These are phyloP conservation scores for Xerocomus cyaneibrunnescens DNA, from an alignment of 1,284 basidiomycete species.

Conservation along the genomic window DNA sequence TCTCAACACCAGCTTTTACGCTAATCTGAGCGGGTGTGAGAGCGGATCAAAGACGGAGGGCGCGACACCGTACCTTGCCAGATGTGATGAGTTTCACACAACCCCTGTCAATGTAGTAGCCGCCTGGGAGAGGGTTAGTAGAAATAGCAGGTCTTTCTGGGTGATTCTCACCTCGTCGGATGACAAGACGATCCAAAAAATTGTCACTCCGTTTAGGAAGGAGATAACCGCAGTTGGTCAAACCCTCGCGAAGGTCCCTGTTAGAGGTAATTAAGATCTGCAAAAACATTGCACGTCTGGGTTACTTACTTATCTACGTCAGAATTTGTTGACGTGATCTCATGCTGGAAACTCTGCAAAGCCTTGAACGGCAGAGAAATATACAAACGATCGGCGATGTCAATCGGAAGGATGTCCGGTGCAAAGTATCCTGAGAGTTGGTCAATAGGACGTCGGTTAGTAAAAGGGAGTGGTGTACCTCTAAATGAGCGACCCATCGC, in stretches of 20 bases:
- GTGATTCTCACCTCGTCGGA: conserved; percentile 9
- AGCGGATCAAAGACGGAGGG: neutral
- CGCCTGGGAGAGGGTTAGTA: neutral
- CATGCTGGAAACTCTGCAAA: conserved; percentile 5
- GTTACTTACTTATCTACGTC: conserved; percentile 13
- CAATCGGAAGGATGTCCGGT: conserved; percentile 15
- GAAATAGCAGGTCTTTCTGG: neutral
- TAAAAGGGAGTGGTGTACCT: conserved; percentile 3
- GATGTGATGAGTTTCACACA: neutral
- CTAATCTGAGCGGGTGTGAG: conserved; percentile 3
- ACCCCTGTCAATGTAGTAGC: neutral
- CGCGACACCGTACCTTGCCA: neutral
- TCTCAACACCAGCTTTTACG: conserved; percentile 15
- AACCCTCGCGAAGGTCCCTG: conserved; percentile 10
- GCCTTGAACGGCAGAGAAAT: conserved; percentile 16
- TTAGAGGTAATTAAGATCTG: neutral
- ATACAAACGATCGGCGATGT: conserved; percentile 17
- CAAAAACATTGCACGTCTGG: neutral
- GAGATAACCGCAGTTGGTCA: conserved; percentile 11
- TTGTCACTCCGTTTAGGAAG: conserved; percentile 9
- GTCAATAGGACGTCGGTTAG: neutral
- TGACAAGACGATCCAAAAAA: conserved; percentile 14
- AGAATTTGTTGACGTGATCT: conserved; percentile 3
- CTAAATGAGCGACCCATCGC: conserved; percentile 12
- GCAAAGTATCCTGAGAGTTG: conserved; percentile 12